Evolutionary conservation across 2,329 filamentous ascomycete species (phyloP), one percentile per base, ranked within the genome.

Genomic region (Arthrobotrys conoides): DNA sequence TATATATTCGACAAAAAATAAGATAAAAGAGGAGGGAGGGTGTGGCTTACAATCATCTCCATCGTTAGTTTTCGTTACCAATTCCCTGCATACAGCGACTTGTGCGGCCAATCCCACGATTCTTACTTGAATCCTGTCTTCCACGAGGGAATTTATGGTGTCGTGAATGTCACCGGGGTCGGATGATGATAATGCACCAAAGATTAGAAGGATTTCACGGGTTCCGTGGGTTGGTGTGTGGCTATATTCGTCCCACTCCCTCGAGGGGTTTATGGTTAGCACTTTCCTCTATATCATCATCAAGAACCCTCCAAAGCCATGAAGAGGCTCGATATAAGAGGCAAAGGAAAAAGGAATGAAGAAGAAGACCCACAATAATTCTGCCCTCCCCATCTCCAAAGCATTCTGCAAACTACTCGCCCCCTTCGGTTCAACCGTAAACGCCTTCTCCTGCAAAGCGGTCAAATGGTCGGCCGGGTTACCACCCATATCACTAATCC

Each of bases 151-250:
- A 63, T 87, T 87, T 83, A 98, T 93, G 0, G 95, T 98, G 81
- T 94, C 90, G 85, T 97, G 93, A 76, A 99, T 97, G 84, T 99
- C 96, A 76, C 94, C 94, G 0, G 96, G 96, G 83, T 99, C 96
- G 81, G 92, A 92, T 38, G 93, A 95, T 49, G 97, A 88, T 5
- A 99, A 88, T 10, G 95, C 95, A 46, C 96, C 96, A 83, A 96
- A 97, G 61, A 98, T 90, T 75, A 99, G 90, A 41, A 99, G 90
- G 6, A 97, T 91, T 85, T 99, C 96, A 80, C 96, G 88, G 0
- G 96, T 99, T 57, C 96, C 95, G 83, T 99, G 96, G 18, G 91
- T 92, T 0, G 96, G 96, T 0, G 95, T 92, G 85, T 98, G 93
- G 82, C 93, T 92, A 82, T 80, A 18, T 33, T 27, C 2, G 16